These are phyloP conservation scores for Arthrobotrys conoides DNA, from an alignment of 2,329 filamentous ascomycete species.

Conservation along the genomic window DNA sequence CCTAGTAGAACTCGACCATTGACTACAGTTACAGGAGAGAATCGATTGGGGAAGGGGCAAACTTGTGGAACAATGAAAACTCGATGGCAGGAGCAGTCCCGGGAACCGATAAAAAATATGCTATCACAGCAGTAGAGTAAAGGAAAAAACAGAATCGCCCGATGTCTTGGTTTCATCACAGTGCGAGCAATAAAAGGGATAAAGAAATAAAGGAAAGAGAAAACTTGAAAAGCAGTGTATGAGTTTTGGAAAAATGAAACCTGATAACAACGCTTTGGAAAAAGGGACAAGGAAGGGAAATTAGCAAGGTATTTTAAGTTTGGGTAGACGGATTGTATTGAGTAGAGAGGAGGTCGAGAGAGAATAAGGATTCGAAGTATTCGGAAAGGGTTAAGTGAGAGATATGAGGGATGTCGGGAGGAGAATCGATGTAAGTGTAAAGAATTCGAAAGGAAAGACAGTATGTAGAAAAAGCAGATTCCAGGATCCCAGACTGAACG, in stretches of 20 bases:
- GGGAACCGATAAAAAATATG: conserved; percentile 11
- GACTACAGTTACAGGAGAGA: conserved; percentile 20
- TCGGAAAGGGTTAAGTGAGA: neutral
- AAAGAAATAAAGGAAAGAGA: conserved; percentile 1
- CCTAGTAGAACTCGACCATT: conserved; percentile 21
- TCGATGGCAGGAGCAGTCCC: conserved; percentile 16
- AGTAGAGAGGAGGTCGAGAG: conserved; percentile 1
- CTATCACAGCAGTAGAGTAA: conserved; percentile 8
- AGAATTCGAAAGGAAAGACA: neutral
- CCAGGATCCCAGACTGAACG: conserved; percentile 49
- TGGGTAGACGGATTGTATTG: conserved; percentile 32
- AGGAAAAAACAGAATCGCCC: conserved; percentile 23
- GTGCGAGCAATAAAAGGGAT: conserved; percentile 1
- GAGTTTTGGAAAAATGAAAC: conserved; percentile 6
- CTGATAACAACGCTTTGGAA: conserved; percentile 37
- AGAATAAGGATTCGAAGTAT: neutral
- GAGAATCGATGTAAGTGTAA: conserved; percentile 1
- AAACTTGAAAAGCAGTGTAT: conserved; percentile 1
- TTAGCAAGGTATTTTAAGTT: conserved; percentile 10
- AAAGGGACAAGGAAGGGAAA: conserved; percentile 34
- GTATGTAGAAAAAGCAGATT: conserved; percentile 29
- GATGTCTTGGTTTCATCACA: conserved; percentile 43
- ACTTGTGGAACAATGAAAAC: conserved; percentile 21
- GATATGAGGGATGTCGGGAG: neutral
- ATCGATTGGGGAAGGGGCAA: conserved; percentile 7